A percentile compares a stretch with the other conserved stretches of the same genome.
Conservation (phyloP, 306 rosid species). For the Rosa persica region DNA sequence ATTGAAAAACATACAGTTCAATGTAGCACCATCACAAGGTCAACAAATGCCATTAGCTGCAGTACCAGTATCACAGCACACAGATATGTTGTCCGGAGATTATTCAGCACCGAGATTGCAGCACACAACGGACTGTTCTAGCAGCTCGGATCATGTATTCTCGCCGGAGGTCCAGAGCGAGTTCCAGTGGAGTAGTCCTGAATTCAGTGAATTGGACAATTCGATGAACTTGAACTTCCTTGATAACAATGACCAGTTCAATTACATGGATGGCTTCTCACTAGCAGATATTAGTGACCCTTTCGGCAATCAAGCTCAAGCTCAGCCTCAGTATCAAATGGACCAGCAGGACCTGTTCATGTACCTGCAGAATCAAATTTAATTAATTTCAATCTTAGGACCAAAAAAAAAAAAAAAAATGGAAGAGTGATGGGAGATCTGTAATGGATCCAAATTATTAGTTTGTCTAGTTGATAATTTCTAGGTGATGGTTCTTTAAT, state of each 20-base stretch:
- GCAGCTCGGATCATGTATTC: conserved; percentile 73
- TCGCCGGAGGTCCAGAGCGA: conserved; percentile 85
- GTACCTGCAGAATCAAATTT: conserved; percentile 44
- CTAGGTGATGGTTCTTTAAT: not conserved
- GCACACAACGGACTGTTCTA: conserved; percentile 46
- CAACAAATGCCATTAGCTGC: conserved; percentile 1
- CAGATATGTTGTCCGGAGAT: conserved; percentile 42
- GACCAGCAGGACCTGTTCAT: conserved; percentile 65
- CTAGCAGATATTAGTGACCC: conserved; percentile 37
- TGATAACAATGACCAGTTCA: conserved; percentile 14
- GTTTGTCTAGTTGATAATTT: conserved; percentile 3
- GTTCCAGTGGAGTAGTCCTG: conserved; percentile 52
- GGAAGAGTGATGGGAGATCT: not conserved
- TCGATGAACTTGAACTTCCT: conserved; percentile 39
- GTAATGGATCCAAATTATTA: conserved; percentile 1
- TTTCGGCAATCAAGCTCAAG: conserved; percentile 49
- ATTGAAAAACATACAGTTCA: conserved; percentile 15
- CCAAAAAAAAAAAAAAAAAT: not conserved
- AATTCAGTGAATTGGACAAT: conserved; percentile 24
- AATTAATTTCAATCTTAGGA: not conserved
- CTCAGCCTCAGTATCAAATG: conserved; percentile 43
- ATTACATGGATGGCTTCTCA: conserved; percentile 46
- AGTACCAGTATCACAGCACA: conserved; percentile 41
- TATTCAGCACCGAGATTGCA: conserved; percentile 60
- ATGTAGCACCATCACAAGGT: not conserved